phyloP scores from a whole-genome alignment of 306 rosid genomes.

The Sechiopsis laciniata region DNA sequence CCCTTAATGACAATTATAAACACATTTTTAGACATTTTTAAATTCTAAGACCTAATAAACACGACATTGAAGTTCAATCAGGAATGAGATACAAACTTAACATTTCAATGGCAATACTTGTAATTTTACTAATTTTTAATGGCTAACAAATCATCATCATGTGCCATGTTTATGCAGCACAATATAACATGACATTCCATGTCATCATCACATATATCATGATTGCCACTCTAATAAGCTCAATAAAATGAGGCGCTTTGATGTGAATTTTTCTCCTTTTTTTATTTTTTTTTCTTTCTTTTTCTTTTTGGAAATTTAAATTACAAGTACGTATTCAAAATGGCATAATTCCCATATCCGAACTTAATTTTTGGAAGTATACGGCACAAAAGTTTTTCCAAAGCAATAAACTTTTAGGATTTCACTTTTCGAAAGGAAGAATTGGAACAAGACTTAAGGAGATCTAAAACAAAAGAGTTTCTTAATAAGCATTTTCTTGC shows the following conservation, averaged over 20 bases:
- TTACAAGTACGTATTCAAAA: not conserved
- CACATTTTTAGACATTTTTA: too few species aligned
- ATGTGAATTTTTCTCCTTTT: too few species aligned
- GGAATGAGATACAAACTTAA: too few species aligned
- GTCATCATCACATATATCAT: not conserved
- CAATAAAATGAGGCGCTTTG: too few species aligned
- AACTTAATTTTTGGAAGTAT: constrained; percentile 15
- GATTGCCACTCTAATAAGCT: not conserved
- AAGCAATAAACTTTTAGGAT: not conserved
- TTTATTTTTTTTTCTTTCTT: not conserved
- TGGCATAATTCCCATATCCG: not conserved
- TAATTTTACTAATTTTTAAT: not conserved
- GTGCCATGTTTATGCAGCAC: not conserved
- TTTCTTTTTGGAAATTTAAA: not conserved
- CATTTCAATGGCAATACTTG: too few species aligned
- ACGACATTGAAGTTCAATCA: too few species aligned
- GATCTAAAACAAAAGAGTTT: not conserved
- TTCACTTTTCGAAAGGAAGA: not conserved
- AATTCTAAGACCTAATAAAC: too few species aligned
- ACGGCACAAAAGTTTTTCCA: constrained; percentile 13
- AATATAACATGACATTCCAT: not conserved
- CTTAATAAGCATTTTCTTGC: not conserved
- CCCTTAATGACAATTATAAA: too few species aligned
- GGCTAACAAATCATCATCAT: not conserved
- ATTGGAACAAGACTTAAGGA: not conserved